Conservation (phyloP, 1,139 yeast genomes). For the Yamadazyma oceani region DNA sequence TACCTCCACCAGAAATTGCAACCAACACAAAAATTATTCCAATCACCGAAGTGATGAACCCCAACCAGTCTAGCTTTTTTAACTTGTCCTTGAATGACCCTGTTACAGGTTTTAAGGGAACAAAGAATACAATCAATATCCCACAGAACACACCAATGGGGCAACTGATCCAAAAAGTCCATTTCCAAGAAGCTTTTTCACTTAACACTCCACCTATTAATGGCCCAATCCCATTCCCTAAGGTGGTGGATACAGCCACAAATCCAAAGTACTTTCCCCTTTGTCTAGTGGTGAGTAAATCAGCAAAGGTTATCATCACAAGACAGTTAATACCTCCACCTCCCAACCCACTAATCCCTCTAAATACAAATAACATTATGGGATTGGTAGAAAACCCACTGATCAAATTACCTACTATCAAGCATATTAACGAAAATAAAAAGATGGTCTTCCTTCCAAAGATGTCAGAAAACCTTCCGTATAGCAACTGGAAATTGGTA, state of each 20-base stretch:
- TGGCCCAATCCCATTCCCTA: slow-evolving; percentile 58
- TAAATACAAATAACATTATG: slow-evolving; percentile 37
- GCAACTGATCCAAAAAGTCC: slow-evolving; percentile 44
- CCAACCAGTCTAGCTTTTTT: slow-evolving; percentile 47
- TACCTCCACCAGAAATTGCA: slow-evolving; percentile 56
- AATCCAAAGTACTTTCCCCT: slow-evolving; percentile 47
- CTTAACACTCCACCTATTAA: slow-evolving; percentile 52
- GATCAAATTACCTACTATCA: slow-evolving; percentile 40
- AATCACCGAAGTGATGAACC: slow-evolving; percentile 43
- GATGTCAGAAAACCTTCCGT: slow-evolving; percentile 43
- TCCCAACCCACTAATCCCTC: slow-evolving; percentile 47
- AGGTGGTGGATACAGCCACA: slow-evolving; percentile 50
- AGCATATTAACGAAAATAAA: slow-evolving; percentile 29
- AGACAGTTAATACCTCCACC: slow-evolving; percentile 46
- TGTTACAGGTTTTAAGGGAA: slow-evolving; percentile 27
- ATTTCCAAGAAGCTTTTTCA: slow-evolving; percentile 47
- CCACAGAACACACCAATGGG: slow-evolving; percentile 37
- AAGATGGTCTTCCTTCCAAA: slow-evolving; percentile 44
- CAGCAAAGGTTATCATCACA: slow-evolving; percentile 45
- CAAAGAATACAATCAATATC: slow-evolving; percentile 26
- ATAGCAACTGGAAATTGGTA: slow-evolving; percentile 43
- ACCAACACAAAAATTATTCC: slow-evolving; percentile 45
- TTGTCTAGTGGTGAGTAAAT: slow-evolving; percentile 39
- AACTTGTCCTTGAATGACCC: slow-evolving; percentile 28
- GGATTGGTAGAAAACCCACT: slow-evolving; percentile 43